Evolutionary conservation across 805 yeast genomes (phyloP).

Genomic region (Debaryomyces tyrocola): DNA sequence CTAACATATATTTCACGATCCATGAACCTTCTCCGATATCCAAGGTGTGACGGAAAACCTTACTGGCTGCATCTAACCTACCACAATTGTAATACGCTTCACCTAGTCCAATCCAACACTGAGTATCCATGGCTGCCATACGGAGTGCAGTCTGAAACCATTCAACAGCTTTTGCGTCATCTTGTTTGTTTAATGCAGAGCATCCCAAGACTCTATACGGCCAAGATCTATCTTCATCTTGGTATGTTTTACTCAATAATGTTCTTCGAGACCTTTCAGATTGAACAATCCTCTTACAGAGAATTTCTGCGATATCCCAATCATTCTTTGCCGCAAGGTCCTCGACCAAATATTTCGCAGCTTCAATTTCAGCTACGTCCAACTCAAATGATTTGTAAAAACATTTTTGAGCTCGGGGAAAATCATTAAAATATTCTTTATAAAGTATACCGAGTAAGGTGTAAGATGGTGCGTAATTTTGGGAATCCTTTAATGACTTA

Average conservation of each 20-base stretch:
- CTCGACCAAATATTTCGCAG: constrained; percentile 72
- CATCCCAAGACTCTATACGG: constrained; percentile 88
- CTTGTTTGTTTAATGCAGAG: constrained; percentile 66
- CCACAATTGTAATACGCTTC: constrained; percentile 89
- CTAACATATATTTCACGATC: constrained; percentile 67
- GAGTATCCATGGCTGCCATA: constrained; percentile 60
- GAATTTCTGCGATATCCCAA: constrained; percentile 81
- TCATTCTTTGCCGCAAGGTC: constrained; percentile 67
- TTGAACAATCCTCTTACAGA: constrained; percentile 64
- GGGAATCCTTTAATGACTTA: constrained; percentile 60
- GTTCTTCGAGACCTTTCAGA: constrained; percentile 59
- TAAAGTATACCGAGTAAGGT: constrained; percentile 81
- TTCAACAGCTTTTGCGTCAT: constrained; percentile 78
- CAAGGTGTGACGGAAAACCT: constrained; percentile 72
- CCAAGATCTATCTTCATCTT: constrained; percentile 59
- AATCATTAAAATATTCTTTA: constrained; percentile 55
- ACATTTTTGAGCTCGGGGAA: constrained; percentile 75
- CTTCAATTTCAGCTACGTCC: constrained; percentile 69
- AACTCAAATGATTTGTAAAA: constrained; percentile 87
- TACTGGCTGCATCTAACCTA: constrained; percentile 78
- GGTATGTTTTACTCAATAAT: constrained; percentile 30
- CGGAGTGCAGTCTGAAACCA: constrained; percentile 87
- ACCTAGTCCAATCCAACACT: constrained; percentile 96
- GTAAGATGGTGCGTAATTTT: constrained; percentile 74
- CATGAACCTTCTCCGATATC: constrained; percentile 52